Conservation (phyloP, 164 flowering plant genomes). For the Magnolia changhungtana region DNA sequence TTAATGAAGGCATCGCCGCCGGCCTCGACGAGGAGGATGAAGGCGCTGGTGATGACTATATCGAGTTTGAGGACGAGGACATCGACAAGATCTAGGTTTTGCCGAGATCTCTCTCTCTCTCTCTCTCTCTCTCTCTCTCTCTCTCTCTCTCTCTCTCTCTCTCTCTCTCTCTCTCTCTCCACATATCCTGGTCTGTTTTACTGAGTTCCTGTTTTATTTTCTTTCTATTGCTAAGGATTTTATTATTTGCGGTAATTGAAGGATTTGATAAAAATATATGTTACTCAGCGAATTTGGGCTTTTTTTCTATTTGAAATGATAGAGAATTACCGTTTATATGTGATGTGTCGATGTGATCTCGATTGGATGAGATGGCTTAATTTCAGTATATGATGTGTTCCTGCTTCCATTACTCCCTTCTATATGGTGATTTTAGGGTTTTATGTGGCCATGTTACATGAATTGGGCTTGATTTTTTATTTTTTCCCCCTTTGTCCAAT, state of each 20-base stretch:
- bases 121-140: background rate
- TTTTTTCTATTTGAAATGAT: background rate
- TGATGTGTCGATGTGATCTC: background rate
- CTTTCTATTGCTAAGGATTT: background rate
- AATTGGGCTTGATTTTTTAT: too few relatives aligned
- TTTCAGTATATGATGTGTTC: too few relatives aligned
- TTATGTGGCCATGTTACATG: too few relatives aligned
- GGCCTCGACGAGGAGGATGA: slow-evolving; percentile 27
- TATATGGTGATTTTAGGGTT: too few relatives aligned
- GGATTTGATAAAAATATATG: too few relatives aligned
- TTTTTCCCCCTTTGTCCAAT: too few relatives aligned
- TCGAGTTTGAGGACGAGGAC: slow-evolving; percentile 29
- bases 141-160: background rate
- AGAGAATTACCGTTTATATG: background rate
- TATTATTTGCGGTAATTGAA: background rate
- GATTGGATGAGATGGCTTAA: background rate
- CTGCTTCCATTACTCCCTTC: too few relatives aligned
- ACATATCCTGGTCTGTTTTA: background rate
- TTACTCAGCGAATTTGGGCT: background rate
- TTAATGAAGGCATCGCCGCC: slow-evolving; percentile 23
- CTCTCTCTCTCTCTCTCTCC: background rate
- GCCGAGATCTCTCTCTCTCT: background rate
- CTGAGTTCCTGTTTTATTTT: background rate
- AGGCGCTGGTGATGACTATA: slow-evolving; percentile 16
- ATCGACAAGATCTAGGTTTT: slow-evolving; percentile 21